Evolutionary conservation across 2,329 filamentous ascomycete genomes (phyloP), one percentile per base, ranked within the genome.

Genomic region (Fusarium virguliforme): DNA sequence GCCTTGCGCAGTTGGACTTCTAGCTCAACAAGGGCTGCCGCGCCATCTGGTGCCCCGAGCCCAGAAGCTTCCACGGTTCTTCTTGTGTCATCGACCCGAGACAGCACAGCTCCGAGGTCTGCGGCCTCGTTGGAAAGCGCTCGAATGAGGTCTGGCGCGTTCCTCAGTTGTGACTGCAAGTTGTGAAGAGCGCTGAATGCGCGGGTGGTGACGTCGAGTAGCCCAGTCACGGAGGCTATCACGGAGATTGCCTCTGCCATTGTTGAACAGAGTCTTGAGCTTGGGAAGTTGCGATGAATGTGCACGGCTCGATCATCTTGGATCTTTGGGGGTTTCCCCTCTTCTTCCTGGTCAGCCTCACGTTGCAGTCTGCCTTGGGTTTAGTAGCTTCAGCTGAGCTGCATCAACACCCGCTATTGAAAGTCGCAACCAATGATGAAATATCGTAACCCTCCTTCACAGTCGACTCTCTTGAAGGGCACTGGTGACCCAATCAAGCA

Each of bases 71-170:
- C 55, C 2, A 22, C 6, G 1, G 26, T 41, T 13, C 4, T 18
- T 5, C 13, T 34, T 3, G 30, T 15, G 4, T 48, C 59, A 6
- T 62, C 59, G 3, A 62, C 48, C 2, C 37, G 50, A 6, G 38
- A 24, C 22, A 62, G 7, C 1, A 62, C 59, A 5, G 30, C 59
- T 2, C n/a, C 37, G 37, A 62, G 43, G 9, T 56, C 50, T 2
- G 54, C 18, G 3, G 32, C 35, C 18, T 62, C 59, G 2, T 62
- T 56, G 1, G 50, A 30, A 2, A 62, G n/a, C 3, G 48, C 35
- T 22, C n/a, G 38, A 1, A 62, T 56, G 12, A 56, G 24, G 15
- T 34, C 50, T 10, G 59, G 59, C 8, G 59, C 59, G 7, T 62
- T 48, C 4, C 50, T 48, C 2, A 62, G 30, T 22, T 62, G 18